Conservation (phyloP, 1,284 basidiomycete genomes). For the Microbotryum violaceum region DNA sequence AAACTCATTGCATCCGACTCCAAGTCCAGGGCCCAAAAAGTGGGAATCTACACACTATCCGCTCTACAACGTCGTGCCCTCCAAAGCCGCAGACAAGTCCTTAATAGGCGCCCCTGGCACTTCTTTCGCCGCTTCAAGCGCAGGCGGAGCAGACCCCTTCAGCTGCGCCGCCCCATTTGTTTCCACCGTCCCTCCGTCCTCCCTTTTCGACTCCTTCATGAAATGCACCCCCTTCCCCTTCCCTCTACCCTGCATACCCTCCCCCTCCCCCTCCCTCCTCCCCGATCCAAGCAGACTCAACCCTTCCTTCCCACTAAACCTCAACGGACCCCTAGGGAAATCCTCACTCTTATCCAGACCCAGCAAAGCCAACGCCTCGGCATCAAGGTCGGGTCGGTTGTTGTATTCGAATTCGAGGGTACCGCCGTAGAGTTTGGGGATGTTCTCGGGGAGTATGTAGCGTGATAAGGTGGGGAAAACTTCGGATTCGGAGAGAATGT, state of each 20-base stretch:
- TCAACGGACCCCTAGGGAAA: constrained; percentile 16
- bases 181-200: neutral
- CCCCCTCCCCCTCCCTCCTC: neutral
- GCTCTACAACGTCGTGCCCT: constrained; percentile 15
- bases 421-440: constrained; percentile 57
- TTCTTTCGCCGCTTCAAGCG: constrained; percentile 12
- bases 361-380: constrained; percentile 4
- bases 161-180: neutral
- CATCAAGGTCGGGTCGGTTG: constrained; percentile 22
- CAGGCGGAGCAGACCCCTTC: neutral
- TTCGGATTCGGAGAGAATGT: constrained; percentile 4
- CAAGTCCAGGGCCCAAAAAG: no score
- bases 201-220: neutral
- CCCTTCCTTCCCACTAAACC: constrained; percentile 17
- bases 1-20: no score
- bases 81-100: constrained; percentile 19
- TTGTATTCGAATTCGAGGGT: constrained; percentile 30
- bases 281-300: neutral
- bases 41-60: no score
- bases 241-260: constrained; percentile 1
- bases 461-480: constrained; percentile 24
- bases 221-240: neutral
- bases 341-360: constrained; percentile 12
- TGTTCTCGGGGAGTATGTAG: constrained; percentile 51
- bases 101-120: constrained; percentile 15